Evolutionary conservation across 2,329 filamentous ascomycete genomes (phyloP), one percentile per base, ranked within the genome.

Genomic region (Trichoderma guizhouense): DNA sequence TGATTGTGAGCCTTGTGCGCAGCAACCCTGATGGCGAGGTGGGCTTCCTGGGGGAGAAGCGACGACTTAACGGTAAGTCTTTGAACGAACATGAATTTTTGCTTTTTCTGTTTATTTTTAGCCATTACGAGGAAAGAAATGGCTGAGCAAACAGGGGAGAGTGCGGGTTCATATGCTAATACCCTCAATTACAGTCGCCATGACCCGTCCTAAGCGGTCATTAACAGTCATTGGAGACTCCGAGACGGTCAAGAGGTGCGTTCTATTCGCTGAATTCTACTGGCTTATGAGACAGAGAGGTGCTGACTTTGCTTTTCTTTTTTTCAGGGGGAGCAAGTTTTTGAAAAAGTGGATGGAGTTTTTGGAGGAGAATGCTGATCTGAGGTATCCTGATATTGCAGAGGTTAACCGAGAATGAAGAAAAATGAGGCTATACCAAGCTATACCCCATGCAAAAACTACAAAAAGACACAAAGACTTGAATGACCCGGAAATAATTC

Each of bases 171-270:
- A 21, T 2, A 53, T 39, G 21, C 12, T 57, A 28, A 58, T 60
- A 15, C 61, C 30, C n/a, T 70, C 60, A 24, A 68, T 77, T 92
- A 91, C 94, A 97, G 95, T 98, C 76, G 95, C 96, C 68, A 98
- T 99, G 95, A 99, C 96, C 74, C 90, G 96, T 75, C 94, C 96
- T 7, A 95, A 93, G 83, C 89, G 96, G 76, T 95, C 96, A 79
- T 86, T 99, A 57, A 96, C 93, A 74, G 88, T 99, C 21, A 92
- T 98, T 77, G 96, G 95, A 58, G 96, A 99, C 81, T 96, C 94
- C 72, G 96, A 98, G 80, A 98, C 95, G 3, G 93, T 97, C 70
- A 91, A 91, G 82, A 90, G 88, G 93, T 97, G 85, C 88, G 60
- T 43, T 12, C 15, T 28, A 24, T 43, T 18, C 15, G 34, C 15